These are phyloP conservation scores for Cutaneotrichosporon dermatis DNA, from an alignment of 1,284 basidiomycete genomes.

Conservation along the genomic window DNA sequence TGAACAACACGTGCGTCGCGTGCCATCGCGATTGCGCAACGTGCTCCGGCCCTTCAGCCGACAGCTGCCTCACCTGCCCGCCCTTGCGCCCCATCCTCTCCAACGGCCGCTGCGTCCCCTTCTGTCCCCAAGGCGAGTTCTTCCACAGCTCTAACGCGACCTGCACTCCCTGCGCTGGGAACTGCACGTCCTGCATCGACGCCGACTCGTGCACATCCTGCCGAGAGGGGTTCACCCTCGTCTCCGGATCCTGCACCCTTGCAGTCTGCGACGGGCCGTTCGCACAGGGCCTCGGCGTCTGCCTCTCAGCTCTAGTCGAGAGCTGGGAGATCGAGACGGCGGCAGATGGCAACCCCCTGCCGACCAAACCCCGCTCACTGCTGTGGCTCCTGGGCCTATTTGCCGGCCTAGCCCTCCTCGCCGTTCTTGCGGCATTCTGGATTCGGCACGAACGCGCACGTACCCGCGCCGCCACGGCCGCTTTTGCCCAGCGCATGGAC, in stretches of 20 bases:
- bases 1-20: slow-evolving; percentile 38
- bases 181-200: slow-evolving; percentile 40
- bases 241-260: slow-evolving; percentile 37
- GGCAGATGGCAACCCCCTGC: too few species aligned
- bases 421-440: slow-evolving; percentile 23
- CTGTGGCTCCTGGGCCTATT: neutral
- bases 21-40: slow-evolving; percentile 50
- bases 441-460: slow-evolving; percentile 29
- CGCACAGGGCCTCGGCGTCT: slow-evolving; percentile 42
- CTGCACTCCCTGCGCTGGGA: slow-evolving; percentile 42
- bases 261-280: slow-evolving; percentile 29
- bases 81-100: slow-evolving; percentile 39
- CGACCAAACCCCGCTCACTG: slow-evolving; percentile 4
- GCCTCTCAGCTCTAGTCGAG: slow-evolving; percentile 39
- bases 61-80: slow-evolving; percentile 43
- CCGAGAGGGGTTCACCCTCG: slow-evolving; percentile 29
- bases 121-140: slow-evolving; percentile 41
- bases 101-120: slow-evolving; percentile 40
- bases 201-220: slow-evolving; percentile 44
- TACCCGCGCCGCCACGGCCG: slow-evolving; percentile 32
- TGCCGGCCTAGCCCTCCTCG: slow-evolving; percentile 10
- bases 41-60: slow-evolving; percentile 30
- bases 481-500: slow-evolving; percentile 27
- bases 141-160: slow-evolving; percentile 28
- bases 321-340: neutral